phyloP scores from a whole-genome alignment of 2,329 filamentous ascomycete species.

The Sclerotinia glacialis region DNA sequence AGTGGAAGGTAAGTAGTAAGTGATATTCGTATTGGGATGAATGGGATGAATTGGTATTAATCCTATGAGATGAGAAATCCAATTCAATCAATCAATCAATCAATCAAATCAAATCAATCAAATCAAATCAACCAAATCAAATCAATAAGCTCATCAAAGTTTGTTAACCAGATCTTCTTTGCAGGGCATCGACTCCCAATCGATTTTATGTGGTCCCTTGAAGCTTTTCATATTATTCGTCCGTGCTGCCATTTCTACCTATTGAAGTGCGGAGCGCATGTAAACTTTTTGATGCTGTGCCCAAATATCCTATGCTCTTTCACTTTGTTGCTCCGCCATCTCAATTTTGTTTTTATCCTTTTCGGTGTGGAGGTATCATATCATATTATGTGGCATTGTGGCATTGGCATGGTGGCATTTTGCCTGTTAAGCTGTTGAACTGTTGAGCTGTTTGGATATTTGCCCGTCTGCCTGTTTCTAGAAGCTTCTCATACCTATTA shows the following conservation, averaged over 20 bases:
- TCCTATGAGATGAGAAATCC: too few relatives aligned
- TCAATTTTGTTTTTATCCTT: not conserved
- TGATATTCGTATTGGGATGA: not conserved
- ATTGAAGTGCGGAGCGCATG: not conserved
- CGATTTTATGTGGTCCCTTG: constrained; percentile 1
- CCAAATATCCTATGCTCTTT: not conserved
- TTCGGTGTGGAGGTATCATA: not conserved
- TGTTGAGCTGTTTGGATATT: not conserved
- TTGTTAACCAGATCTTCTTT: constrained; percentile 6
- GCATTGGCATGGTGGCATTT: not conserved
- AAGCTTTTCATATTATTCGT: constrained; percentile 13
- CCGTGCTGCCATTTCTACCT: constrained; percentile 7
- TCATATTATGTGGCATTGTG: not conserved
- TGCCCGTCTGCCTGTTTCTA: not conserved
- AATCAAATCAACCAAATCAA: constrained; percentile 1
- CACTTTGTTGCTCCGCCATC: constrained; percentile 8
- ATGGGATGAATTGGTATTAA: too few relatives aligned
- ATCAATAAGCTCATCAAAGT: not conserved
- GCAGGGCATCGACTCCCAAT: constrained; percentile 17
- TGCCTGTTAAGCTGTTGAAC: not conserved
- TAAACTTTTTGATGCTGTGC: constrained; percentile 9
- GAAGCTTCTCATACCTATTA: not conserved
- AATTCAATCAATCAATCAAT: too few relatives aligned
- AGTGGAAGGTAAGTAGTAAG: too few relatives aligned
- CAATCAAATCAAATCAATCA: constrained; percentile 4